A percentile compares a stretch with the other conserved stretches of the same genome.
phyloP scores from a whole-genome alignment of 2,329 filamentous ascomycete species.

The Monosporascus sp. region DNA sequence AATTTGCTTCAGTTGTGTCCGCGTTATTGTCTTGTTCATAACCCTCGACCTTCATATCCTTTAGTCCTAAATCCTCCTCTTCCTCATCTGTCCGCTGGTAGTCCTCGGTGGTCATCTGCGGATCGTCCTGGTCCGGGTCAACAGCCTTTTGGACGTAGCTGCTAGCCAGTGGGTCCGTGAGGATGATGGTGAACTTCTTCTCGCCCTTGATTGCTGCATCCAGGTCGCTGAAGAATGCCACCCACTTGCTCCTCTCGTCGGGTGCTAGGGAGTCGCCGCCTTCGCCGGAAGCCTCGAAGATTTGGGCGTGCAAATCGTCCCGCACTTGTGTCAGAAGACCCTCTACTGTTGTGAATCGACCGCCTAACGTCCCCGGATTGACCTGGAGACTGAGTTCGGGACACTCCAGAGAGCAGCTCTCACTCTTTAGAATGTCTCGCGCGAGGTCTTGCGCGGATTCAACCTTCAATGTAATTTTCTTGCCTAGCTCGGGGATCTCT shows the following conservation, averaged over 20 bases:
- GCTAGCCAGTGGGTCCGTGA: conserved; percentile 84
- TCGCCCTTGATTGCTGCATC: conserved; percentile 75
- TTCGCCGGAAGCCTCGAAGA: conserved; percentile 63
- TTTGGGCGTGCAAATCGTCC: conserved; percentile 80
- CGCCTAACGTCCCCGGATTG: conserved; percentile 89
- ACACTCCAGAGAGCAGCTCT: conserved; percentile 82
- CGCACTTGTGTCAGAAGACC: conserved; percentile 89
- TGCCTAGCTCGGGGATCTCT: conserved; percentile 80
- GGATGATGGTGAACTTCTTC: conserved; percentile 73
- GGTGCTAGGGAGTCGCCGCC: conserved; percentile 75
- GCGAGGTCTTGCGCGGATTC: conserved; percentile 68
- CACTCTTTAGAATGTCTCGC: conserved; percentile 92
- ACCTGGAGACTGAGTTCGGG: conserved; percentile 83
- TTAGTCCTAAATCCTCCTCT: conserved; percentile 85
- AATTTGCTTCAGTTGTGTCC: background rate
- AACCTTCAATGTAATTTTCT: conserved; percentile 75
- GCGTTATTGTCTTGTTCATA: conserved; percentile 58
- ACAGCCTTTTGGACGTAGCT: conserved; percentile 92
- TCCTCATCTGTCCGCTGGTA: conserved; percentile 89
- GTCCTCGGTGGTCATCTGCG: conserved; percentile 73
- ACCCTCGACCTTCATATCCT: conserved; percentile 87
- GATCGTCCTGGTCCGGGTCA: conserved; percentile 64
- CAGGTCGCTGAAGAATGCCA: conserved; percentile 72
- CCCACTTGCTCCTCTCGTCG: conserved; percentile 69
- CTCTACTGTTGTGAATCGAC: conserved; percentile 94